Percentiles rank a stretch among this genome's conserved stretches.
These are phyloP conservation scores for Cercospora sp. DNA, from an alignment of 2,329 filamentous ascomycete genomes.

Conservation along the genomic window DNA sequence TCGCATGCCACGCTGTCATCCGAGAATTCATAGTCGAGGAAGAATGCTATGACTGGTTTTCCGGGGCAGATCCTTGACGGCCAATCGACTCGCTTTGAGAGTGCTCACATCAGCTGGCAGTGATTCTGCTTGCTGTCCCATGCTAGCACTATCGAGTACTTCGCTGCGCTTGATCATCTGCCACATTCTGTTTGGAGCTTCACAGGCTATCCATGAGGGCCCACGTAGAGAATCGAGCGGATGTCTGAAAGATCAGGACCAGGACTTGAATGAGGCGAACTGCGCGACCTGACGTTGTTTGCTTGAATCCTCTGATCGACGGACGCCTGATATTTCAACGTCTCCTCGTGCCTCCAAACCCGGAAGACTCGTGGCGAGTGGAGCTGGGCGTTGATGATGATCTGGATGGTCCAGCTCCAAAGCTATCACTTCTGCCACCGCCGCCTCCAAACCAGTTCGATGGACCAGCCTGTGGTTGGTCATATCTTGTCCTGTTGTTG, in stretches of 20 bases:
- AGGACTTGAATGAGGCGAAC: not conserved
- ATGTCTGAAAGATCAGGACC: no score
- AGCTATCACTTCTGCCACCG: conserved; percentile 23
- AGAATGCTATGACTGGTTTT: not conserved
- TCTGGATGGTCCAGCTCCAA: conserved; percentile 19
- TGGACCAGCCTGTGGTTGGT: conserved; percentile 40
- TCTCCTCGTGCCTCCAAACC: conserved; percentile 38
- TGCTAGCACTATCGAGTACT: not conserved
- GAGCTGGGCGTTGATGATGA: conserved; percentile 31
- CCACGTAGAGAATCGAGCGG: not conserved
- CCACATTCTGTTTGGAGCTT: not conserved
- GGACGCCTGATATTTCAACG: conserved; percentile 2
- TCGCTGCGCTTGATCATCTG: not conserved
- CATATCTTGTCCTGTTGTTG: conserved; percentile 26
- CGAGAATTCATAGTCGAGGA: not conserved
- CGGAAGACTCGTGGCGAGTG: conserved; percentile 38
- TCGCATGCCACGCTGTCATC: not conserved
- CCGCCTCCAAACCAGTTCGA: conserved; percentile 31
- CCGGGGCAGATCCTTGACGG: not conserved
- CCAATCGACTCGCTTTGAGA: not conserved
- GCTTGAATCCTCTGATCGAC: not conserved
- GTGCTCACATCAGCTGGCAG: not conserved
- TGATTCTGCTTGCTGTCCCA: not conserved
- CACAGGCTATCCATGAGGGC: not conserved
- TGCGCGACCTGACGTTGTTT: not conserved